Conservation (phyloP, 179 eudicot species). For the Sideroxylon spinosum region DNA sequence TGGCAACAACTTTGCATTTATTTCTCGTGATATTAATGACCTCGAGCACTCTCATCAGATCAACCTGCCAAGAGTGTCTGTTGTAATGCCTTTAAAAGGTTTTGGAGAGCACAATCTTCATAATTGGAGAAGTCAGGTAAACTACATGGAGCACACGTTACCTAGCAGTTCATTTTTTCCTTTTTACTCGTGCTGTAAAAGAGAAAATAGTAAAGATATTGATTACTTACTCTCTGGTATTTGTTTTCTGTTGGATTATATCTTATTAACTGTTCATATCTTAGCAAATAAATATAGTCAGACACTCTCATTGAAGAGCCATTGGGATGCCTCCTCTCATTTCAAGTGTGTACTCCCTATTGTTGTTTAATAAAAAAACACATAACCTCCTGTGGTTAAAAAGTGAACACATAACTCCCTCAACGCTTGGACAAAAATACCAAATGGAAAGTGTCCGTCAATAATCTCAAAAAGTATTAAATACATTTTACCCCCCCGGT, state of each 20-base stretch:
- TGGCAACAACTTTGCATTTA: conserved; percentile 75
- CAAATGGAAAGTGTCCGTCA: too few relatives aligned
- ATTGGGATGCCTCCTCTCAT: not conserved
- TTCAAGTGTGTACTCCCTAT: not conserved
- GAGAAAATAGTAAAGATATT: not conserved
- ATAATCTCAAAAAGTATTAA: too few relatives aligned
- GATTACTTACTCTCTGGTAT: not conserved
- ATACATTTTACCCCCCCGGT: too few relatives aligned
- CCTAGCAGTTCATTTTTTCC: not conserved
- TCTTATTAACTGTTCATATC: not conserved
- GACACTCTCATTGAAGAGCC: not conserved
- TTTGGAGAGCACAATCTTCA: conserved; percentile 91
- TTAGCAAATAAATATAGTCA: not conserved
- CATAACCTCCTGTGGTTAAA: too few relatives aligned
- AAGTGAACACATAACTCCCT: too few relatives aligned
- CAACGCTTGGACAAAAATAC: too few relatives aligned
- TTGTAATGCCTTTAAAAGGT: conserved; percentile 91
- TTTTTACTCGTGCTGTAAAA: not conserved
- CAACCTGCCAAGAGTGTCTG: conserved; percentile 67
- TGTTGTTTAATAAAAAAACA: too few relatives aligned
- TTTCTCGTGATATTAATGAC: conserved; percentile 61
- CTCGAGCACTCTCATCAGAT: conserved; percentile 80
- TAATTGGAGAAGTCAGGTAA: conserved; percentile 91
- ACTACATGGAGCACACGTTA: not conserved
- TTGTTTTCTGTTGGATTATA: not conserved